Evolutionary conservation across 225 moss, liverwort and hornwort genomes (phyloP).

Genomic region (Thuidium tamariscinum): DNA sequence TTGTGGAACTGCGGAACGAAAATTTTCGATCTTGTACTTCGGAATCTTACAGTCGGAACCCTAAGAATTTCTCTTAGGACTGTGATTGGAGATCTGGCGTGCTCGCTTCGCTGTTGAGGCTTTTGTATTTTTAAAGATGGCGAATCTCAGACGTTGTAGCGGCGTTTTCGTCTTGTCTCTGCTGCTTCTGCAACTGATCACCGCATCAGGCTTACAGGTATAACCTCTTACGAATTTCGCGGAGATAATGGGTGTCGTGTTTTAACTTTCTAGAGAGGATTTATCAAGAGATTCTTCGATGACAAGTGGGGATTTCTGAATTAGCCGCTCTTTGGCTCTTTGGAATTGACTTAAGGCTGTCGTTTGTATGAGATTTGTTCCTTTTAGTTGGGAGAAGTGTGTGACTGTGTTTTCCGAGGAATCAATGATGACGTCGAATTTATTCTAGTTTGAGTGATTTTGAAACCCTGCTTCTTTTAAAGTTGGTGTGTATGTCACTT

Average conservation of each 20-base stretch:
- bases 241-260: not conserved
- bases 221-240: not conserved
- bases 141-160: not conserved
- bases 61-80: conserved; percentile 1
- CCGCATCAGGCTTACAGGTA: conserved; percentile 19
- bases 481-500: not conserved
- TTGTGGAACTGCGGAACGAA: not conserved
- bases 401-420: not conserved
- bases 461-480: not conserved
- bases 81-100: conserved; percentile 3
- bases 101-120: not conserved
- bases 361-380: not conserved
- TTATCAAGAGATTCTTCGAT: not conserved
- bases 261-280: not conserved
- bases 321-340: not conserved
- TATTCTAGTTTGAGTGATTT: not conserved
- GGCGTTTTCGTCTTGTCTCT: not conserved
- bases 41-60: conserved; percentile 5
- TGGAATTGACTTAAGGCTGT: not conserved
- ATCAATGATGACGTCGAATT: not conserved
- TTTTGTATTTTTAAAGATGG: not conserved
- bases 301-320: not conserved
- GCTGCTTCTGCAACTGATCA: conserved; percentile 11
- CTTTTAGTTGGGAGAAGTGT: not conserved
- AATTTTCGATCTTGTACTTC: not conserved